Base-by-base conservation (phyloP, 2,329 filamentous ascomycete genomes). In the Tolypocladium tundrense region DNA sequence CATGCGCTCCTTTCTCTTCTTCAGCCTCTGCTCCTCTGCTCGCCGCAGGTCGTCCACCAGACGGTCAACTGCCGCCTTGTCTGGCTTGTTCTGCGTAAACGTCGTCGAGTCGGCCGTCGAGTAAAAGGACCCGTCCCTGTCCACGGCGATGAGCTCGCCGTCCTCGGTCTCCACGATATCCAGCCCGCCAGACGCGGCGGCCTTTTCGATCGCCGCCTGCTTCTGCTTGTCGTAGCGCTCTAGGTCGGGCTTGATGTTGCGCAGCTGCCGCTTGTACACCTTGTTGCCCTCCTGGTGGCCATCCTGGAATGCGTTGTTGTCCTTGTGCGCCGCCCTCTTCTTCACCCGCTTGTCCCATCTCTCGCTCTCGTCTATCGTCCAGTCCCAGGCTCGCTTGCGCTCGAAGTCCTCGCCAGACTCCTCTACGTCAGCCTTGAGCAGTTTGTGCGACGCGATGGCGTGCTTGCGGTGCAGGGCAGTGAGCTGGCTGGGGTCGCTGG, bases 361-460 rank as follows among this genome's bases (percentile, higher is more conserved):
- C 75, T 97, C 94, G 65, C 86, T 89, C 75, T 99, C 94, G 63
- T 99, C 94, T 8, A 93, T 79, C 1, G 94, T 99, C 90, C 94
- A 99, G 76, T 97, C 94, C 94, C 94, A 99, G 1, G 94, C 94
- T 45, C 94, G 87, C 75, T 97, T 97, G 64, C 94, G 89, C 79
- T 99, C 94, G 69, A 97, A 99, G 72, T 97, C 94, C 57, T 90
- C 91, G 40, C 91, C 91, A 0, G 81, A 79, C 21, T 90, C 90
- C 71, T 92, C 90, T 1, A 91, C 87, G 67, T 97, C 91, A 4
- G 91, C 90, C 77, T 96, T 96, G 50, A 97, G 81, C 0, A 99
- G 84, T 69, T 97, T 99, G 72, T 97, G 91, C 7, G 88, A 86
- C 24, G 94, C 93, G 64, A 94, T 86, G 57, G 90, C 92, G 67